Conservation (phyloP, 73 alveolate genomes). For the Paramecium octaurelia region DNA sequence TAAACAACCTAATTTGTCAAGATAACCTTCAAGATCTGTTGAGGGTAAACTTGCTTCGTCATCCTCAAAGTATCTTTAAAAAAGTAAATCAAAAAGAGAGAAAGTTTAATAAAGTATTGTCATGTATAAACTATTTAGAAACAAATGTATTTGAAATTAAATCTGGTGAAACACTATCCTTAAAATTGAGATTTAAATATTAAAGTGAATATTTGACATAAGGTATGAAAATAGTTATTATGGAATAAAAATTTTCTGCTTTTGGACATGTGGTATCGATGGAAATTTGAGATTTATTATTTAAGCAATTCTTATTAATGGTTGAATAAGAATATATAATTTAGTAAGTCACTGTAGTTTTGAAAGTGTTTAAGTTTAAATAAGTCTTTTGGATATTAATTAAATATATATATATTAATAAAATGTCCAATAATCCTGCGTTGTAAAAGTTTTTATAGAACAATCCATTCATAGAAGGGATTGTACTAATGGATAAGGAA, state of each 20-base stretch:
- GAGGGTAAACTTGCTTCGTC: background rate
- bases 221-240: background rate
- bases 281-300: background rate
- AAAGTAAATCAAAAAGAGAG: background rate
- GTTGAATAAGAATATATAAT: no score
- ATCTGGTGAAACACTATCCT: background rate
- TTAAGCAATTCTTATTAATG: background rate
- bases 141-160: background rate
- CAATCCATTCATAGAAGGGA: slow-evolving; percentile 27
- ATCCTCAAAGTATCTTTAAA: background rate
- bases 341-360: no score
- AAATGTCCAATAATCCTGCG: background rate
- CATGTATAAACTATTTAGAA: background rate
- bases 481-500: slow-evolving; percentile 5
- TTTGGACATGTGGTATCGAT: background rate
- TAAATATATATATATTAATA: background rate
- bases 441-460: background rate
- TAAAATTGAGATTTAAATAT: background rate
- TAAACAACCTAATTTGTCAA: background rate
- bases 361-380: background rate
- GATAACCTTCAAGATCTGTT: background rate
- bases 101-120: background rate
- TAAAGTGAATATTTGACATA: background rate
- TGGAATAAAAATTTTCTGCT: slow-evolving; percentile 1
- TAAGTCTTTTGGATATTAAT: background rate